A percentile compares a stretch with the other conserved stretches of the same genome.
Conservation (phyloP, 2,329 filamentous ascomycete genomes). For the Leptodontidium sp. region DNA sequence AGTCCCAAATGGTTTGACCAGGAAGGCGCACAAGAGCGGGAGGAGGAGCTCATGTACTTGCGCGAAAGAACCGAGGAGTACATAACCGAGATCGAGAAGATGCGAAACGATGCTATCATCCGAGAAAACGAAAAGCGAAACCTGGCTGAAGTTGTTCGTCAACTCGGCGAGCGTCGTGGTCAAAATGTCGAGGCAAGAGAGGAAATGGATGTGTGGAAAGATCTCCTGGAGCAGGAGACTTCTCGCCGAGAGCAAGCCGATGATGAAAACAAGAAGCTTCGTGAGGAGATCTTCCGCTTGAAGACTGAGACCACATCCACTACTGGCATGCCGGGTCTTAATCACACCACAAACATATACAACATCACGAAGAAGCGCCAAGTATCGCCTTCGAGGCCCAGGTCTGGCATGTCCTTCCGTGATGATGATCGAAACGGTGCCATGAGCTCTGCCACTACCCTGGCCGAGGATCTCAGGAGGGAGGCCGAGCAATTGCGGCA, state of each 20-base stretch:
- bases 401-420: slow-evolving; percentile 54
- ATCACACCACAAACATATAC: slow-evolving; percentile 72
- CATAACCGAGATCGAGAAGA: slow-evolving; percentile 81
- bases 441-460: slow-evolving; percentile 67
- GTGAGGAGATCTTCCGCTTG: slow-evolving; percentile 83
- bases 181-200: slow-evolving; percentile 61
- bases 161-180: slow-evolving; percentile 61
- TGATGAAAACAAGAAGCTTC: slow-evolving; percentile 83
- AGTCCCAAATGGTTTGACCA: slow-evolving; percentile 65
- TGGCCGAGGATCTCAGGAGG: slow-evolving; percentile 77
- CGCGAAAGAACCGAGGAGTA: slow-evolving; percentile 88
- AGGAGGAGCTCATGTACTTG: slow-evolving; percentile 86
- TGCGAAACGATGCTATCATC: slow-evolving; percentile 78
- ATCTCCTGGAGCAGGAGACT: slow-evolving; percentile 91
- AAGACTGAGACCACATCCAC: slow-evolving; percentile 61
- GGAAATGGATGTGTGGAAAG: slow-evolving; percentile 89
- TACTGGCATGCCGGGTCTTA: slow-evolving; percentile 50
- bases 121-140: slow-evolving; percentile 87
- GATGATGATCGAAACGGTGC: slow-evolving; percentile 60
- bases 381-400: slow-evolving; percentile 54
- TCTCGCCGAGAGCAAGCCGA: slow-evolving; percentile 88
- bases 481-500: slow-evolving; percentile 81
- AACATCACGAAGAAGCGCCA: slow-evolving; percentile 67
- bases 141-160: slow-evolving; percentile 81
- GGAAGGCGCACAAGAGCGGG: slow-evolving; percentile 69